phyloP scores from a whole-genome alignment of 1,284 basidiomycete species.

The Neotropicomus parvogracilis region DNA sequence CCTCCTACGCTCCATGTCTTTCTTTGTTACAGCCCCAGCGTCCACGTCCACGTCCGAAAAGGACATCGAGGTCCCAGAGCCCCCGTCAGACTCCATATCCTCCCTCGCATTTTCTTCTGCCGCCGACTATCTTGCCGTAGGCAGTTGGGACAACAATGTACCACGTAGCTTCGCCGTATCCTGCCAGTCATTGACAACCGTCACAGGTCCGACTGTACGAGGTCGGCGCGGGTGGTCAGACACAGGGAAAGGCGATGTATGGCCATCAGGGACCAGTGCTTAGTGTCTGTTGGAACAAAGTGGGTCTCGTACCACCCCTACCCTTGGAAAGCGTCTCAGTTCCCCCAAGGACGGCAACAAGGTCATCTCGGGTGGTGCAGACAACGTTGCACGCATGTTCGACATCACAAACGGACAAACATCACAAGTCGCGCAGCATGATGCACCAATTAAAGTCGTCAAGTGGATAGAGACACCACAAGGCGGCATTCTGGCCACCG shows the following conservation, averaged over 20 bases:
- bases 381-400: constrained; percentile 77
- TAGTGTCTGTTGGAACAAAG: constrained; percentile 76
- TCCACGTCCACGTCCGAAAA: constrained; percentile 33
- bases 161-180: not conserved
- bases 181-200: constrained; percentile 5
- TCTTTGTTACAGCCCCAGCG: constrained; percentile 26
- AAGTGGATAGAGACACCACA: constrained; percentile 68
- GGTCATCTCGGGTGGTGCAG: constrained; percentile 75
- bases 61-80: constrained; percentile 58
- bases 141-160: constrained; percentile 63
- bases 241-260: constrained; percentile 76
- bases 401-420: constrained; percentile 71
- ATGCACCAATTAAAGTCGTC: constrained; percentile 72
- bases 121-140: constrained; percentile 56
- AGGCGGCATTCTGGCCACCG: constrained; percentile 73
- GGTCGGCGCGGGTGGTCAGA: constrained; percentile 50
- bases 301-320: constrained; percentile 20
- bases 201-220: constrained; percentile 54
- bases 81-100: constrained; percentile 58
- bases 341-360: constrained; percentile 64
- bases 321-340: constrained; percentile 7
- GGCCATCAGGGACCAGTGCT: constrained; percentile 77
- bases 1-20: constrained; percentile 30
- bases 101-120: constrained; percentile 47
- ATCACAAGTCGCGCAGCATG: constrained; percentile 74